phyloP scores from a whole-genome alignment of 257 asterid genomes.

The Solanum piurae region DNA sequence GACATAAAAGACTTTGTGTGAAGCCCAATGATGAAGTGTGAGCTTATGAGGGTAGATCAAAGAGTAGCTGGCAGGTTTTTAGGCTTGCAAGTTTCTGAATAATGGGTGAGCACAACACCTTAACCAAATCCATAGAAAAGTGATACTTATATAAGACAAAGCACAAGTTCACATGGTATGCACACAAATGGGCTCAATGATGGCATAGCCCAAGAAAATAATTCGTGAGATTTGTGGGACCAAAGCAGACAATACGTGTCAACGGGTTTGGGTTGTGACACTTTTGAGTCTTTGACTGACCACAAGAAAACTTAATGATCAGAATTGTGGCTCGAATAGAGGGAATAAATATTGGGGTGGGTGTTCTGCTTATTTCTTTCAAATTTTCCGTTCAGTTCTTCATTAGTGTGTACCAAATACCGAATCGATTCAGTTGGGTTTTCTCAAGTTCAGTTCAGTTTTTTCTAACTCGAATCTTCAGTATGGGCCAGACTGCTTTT shows the following conservation, averaged over 20 bases:
- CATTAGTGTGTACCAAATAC: neutral
- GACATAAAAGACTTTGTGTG: neutral
- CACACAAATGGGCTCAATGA: no score
- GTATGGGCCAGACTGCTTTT: neutral
- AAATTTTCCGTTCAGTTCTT: neutral
- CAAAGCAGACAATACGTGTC: neutral
- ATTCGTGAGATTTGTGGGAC: neutral
- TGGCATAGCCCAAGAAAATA: neutral
- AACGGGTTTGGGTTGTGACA: neutral
- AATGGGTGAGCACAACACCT: neutral
- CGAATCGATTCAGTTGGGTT: neutral
- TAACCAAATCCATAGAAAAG: neutral
- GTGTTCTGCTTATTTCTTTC: neutral
- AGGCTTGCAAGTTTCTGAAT: neutral
- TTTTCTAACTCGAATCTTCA: neutral
- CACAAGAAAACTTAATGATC: neutral
- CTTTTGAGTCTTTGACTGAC: neutral
- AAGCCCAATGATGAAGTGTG: neutral
- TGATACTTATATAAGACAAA: neutral
- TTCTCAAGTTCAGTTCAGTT: no score
- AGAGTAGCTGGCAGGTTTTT: neutral
- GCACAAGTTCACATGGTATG: neutral
- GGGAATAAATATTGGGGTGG: neutral
- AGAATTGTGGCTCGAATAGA: neutral
- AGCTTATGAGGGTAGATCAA: neutral